phyloP scores from a whole-genome alignment of 2,329 filamentous ascomycete species.

The Hymenotorrendiella dingleyae region DNA sequence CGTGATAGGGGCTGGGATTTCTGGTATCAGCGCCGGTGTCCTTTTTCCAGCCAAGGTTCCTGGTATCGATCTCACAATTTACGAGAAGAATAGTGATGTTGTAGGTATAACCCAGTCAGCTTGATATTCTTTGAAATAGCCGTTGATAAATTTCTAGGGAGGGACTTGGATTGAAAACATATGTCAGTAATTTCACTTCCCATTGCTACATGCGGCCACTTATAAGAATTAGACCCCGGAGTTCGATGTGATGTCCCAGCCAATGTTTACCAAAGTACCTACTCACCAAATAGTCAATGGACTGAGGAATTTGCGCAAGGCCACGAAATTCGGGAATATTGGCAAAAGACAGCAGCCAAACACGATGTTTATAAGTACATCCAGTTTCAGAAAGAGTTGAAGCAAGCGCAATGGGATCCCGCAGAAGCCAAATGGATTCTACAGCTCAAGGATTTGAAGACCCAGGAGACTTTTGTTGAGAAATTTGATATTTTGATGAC shows the following conservation, averaged over 20 bases:
- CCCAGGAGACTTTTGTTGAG: slow-evolving; percentile 35
- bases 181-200: slow-evolving; percentile 5
- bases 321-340: slow-evolving; percentile 62
- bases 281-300: slow-evolving; percentile 64
- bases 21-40: slow-evolving; percentile 57
- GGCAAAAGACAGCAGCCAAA: slow-evolving; percentile 56
- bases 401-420: slow-evolving; percentile 50
- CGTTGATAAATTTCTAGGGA: slow-evolving; percentile 24
- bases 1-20: slow-evolving; percentile 57
- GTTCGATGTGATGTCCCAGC: slow-evolving; percentile 24
- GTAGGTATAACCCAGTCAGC: background rate
- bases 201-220: slow-evolving; percentile 21
- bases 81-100: slow-evolving; percentile 34
- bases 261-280: slow-evolving; percentile 61
- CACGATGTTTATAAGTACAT: slow-evolving; percentile 57
- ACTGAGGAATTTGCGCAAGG: slow-evolving; percentile 62
- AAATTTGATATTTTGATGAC: slow-evolving; percentile 56
- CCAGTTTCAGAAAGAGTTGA: slow-evolving; percentile 49
- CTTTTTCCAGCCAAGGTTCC: slow-evolving; percentile 64
- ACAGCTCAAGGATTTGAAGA: slow-evolving; percentile 34
- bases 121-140: background rate
- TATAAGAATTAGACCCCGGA: slow-evolving; percentile 20
- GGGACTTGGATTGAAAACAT: slow-evolving; percentile 50
- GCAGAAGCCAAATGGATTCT: slow-evolving; percentile 45
- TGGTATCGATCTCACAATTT: slow-evolving; percentile 55